phyloP scores from a whole-genome alignment of 306 rosid species.

The Sechiopsis laciniata region DNA sequence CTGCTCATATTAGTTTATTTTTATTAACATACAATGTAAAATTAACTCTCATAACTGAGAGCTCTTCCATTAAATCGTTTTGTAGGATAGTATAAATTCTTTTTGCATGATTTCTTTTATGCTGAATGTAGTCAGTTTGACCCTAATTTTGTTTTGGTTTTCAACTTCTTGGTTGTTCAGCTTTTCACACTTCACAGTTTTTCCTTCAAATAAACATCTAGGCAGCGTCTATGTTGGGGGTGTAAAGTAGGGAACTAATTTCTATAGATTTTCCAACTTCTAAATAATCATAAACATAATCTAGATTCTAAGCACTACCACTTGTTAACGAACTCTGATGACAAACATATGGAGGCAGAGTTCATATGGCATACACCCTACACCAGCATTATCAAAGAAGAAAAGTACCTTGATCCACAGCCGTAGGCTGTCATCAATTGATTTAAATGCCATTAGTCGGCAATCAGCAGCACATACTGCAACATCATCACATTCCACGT shows the following conservation, averaged over 20 bases:
- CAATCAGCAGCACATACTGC: conserved; percentile 90
- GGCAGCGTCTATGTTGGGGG: not conserved
- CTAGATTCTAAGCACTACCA: not conserved
- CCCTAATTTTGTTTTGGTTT: not conserved
- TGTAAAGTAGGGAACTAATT: not conserved
- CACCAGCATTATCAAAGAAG: conserved; percentile 1
- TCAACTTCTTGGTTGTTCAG: not conserved
- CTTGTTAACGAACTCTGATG: not conserved
- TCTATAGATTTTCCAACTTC: not conserved
- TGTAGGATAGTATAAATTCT: not conserved
- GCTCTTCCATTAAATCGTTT: not conserved
- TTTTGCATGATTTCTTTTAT: not conserved
- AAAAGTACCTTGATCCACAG: conserved; percentile 91
- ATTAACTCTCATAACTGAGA: not conserved
- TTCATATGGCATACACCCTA: not conserved
- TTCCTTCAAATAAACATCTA: not conserved
- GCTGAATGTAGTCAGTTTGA: not conserved
- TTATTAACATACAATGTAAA: not conserved
- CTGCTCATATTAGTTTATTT: not conserved
- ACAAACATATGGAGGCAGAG: not conserved
- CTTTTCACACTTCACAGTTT: not conserved
- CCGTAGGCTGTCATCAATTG: conserved; percentile 67
- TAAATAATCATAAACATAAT: not conserved
- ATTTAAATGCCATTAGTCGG: conserved; percentile 77
- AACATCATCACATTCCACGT: conserved; percentile 53